These are phyloP conservation scores for Oenanthe sinensis DNA, from an alignment of 129 eudicot species.

Conservation along the genomic window DNA sequence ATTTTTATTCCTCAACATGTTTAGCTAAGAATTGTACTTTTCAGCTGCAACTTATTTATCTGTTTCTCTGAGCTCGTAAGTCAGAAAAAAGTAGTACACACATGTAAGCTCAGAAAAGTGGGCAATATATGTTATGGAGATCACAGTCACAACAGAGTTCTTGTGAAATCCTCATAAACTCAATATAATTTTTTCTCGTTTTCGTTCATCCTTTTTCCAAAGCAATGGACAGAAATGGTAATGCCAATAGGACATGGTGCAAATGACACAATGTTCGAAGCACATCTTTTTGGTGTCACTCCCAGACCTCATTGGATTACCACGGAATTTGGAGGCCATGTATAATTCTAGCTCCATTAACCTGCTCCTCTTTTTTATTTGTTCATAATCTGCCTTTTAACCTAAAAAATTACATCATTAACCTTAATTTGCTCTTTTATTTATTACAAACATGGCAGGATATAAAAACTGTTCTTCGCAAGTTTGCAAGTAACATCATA, in stretches of 20 bases:
- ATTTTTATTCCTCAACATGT: not conserved
- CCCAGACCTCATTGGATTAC: conserved; percentile 82
- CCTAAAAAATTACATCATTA: not conserved
- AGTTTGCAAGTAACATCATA: conserved; percentile 1
- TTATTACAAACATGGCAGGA: not conserved
- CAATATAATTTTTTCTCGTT: not conserved
- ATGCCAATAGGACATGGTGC: conserved; percentile 52
- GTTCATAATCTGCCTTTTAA: no score
- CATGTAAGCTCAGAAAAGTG: no score
- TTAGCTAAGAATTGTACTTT: not conserved
- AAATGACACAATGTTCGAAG: conserved; percentile 56
- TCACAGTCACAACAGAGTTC: not conserved
- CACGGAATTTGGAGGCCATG: conserved; percentile 75
- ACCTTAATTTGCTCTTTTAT: not conserved
- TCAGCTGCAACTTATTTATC: not conserved
- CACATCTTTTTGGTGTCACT: conserved; percentile 48
- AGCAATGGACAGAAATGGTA: conserved; percentile 71
- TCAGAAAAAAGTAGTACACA: no score
- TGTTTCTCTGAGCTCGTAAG: no score
- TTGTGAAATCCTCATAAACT: not conserved
- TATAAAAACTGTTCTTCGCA: not conserved
- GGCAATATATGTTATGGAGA: no score
- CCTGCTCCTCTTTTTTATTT: not conserved
- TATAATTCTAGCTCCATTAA: conserved; percentile 16
- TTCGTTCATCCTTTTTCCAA: no score